These are phyloP conservation scores for Tulasnella sp. DNA, from an alignment of 768 basidiomycete species.

Conservation along the genomic window DNA sequence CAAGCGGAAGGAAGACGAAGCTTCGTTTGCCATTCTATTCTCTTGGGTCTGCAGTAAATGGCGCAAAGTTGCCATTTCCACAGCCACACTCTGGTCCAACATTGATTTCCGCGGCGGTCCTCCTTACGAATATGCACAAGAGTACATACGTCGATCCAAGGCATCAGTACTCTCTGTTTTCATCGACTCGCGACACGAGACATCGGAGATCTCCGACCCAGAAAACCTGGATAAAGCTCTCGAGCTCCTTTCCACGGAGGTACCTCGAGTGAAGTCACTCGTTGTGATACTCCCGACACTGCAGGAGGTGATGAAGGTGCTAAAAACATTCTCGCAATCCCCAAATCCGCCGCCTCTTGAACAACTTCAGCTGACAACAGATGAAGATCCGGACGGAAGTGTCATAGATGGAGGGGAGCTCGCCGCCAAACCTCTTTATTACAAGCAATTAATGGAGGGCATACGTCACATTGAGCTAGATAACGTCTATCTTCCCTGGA, in stretches of 20 bases:
- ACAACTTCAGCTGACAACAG: background rate
- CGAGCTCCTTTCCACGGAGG: conserved; percentile 2
- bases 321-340: background rate
- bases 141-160: conserved; percentile 1
- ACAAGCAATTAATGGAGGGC: background rate
- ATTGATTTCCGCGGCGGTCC: conserved; percentile 12
- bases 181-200: background rate
- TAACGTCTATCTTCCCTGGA: conserved; percentile 1
- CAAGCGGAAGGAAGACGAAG: background rate
- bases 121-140: conserved; percentile 5
- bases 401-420: background rate
- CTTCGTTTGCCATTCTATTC: conserved; percentile 5
- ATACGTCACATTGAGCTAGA: background rate
- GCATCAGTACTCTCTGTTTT: background rate
- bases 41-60: conserved; percentile 9
- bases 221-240: background rate
- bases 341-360: background rate
- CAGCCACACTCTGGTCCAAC: conserved; percentile 5
- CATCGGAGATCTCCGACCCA: background rate
- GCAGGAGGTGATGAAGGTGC: background rate
- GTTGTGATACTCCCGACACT: background rate
- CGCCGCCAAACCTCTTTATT: background rate
- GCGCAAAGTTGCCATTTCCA: background rate
- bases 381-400: conserved; percentile 6
- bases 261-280: background rate